Evolutionary conservation across 148 eudicot genomes (phyloP), one percentile per base, ranked within the genome.

Genomic region (Euryodendron excelsum): DNA sequence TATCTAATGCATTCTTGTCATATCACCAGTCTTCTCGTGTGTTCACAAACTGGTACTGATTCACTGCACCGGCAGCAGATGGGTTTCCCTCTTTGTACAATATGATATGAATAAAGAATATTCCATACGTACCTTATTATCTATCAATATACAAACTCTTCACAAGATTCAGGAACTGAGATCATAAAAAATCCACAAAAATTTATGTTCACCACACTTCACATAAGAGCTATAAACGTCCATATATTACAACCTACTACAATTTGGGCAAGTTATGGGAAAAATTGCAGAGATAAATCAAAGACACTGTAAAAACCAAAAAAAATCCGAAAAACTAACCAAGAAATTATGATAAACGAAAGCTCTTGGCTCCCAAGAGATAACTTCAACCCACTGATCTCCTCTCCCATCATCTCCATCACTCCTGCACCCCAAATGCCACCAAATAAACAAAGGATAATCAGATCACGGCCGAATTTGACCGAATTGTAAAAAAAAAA

Each of bases 351-450:
- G 99, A 76, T 89, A 95, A 78, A 95, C 73, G 69, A 78, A 83
- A 70, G 99, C 99, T 87, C 99, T 83, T 15, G 99, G 99, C 85
- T 95, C 96, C 99, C 97, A 95, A 64, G 99, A 95, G 52, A 95
- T 81, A 14, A 90, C 77, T 81, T 95, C 97, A 83, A 89, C 92
- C 99, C 97, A 95, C 74, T 84, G 93, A 63, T 93, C 88, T 74
- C 76, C 81, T 67, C 83, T 87, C 58, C 79, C 92, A 67, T 88
- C 82, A 72, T 79, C 86, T 27, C 21, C 84, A 36, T 72, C 86
- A 70, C 48, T 82, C 72, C 93, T 86, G 84, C 71, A 71, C 67
- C 77, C 65, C 20, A 37, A 39, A 28, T 60, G 15, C 76, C 55
- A 2, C 11, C 52, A 55, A 79, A 47, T n/a, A 74, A 33, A 34